Evolutionary conservation across 352 stramenopile species (phyloP).

Genomic region (Phytophthora pseudosyringae): DNA sequence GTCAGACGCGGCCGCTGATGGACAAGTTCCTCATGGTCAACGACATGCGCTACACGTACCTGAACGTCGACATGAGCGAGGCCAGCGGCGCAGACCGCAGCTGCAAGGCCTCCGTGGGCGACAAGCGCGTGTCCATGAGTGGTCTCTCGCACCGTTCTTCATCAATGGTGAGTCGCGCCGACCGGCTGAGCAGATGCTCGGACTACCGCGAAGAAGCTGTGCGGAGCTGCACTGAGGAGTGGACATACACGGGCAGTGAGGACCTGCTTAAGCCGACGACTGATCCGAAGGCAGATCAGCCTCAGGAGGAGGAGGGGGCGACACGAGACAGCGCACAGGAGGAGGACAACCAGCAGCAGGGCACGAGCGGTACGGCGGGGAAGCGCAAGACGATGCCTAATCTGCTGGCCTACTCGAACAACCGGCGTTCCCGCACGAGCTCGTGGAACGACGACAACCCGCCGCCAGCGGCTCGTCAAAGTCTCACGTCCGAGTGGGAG

Average conservation of each 20-base stretch:
- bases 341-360: slow-evolving; percentile 18
- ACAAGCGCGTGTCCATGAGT: slow-evolving; percentile 32
- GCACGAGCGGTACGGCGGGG: slow-evolving; percentile 45
- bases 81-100: slow-evolving; percentile 44
- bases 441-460: slow-evolving; percentile 66
- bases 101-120: slow-evolving; percentile 47
- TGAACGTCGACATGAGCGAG: slow-evolving; percentile 86
- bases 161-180: slow-evolving; percentile 40
- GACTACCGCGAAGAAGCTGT: slow-evolving; percentile 44
- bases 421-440: slow-evolving; percentile 42
- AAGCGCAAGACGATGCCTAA: slow-evolving; percentile 59
- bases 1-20: slow-evolving; percentile 77
- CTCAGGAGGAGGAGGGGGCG: slow-evolving; percentile 17
- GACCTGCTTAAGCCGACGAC: slow-evolving; percentile 14
- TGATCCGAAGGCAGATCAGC: slow-evolving; percentile 46
- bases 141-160: slow-evolving; percentile 26
- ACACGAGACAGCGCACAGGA: slow-evolving; percentile 9
- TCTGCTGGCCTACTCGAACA: slow-evolving; percentile 56
- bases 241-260: slow-evolving; percentile 21
- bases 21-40: slow-evolving; percentile 90
- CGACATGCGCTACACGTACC: slow-evolving; percentile 90
- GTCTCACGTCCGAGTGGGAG: slow-evolving; percentile 57
- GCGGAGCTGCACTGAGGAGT: slow-evolving; percentile 40
- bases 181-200: slow-evolving; percentile 44
- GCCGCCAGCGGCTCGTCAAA: slow-evolving; percentile 30